A percentile compares a stretch with the other conserved stretches of the same genome.
Evolutionary conservation across 1,139 yeast genomes (phyloP).

Genomic region (Suhomyces wounanorum): DNA sequence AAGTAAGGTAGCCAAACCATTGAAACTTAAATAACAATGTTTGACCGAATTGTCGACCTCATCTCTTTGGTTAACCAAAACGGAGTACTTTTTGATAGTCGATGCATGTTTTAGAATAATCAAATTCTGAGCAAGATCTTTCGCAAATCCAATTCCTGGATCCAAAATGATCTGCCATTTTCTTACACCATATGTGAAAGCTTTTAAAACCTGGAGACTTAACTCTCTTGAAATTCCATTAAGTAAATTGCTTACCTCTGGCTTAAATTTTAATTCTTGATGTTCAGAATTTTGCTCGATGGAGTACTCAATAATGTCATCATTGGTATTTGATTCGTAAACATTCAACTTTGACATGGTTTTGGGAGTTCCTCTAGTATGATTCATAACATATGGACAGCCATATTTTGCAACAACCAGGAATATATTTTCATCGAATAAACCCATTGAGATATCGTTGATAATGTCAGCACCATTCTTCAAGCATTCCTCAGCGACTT

Average conservation of each 20-base stretch:
- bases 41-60: constrained; percentile 18
- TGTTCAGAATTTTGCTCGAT: constrained; percentile 35
- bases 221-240: constrained; percentile 67
- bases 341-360: constrained; percentile 66
- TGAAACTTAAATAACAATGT: constrained; percentile 41
- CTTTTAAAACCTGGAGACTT: constrained; percentile 53
- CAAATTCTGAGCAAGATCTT: constrained; percentile 66
- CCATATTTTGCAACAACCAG: constrained; percentile 64
- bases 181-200: constrained; percentile 62
- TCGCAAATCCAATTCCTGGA: constrained; percentile 97
- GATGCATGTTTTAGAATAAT: constrained; percentile 61
- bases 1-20: constrained; percentile 64
- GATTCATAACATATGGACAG: constrained; percentile 82
- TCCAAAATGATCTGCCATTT: constrained; percentile 93
- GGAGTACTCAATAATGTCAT: constrained; percentile 41
- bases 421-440: constrained; percentile 64
- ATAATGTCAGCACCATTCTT: constrained; percentile 85
- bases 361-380: constrained; percentile 79
- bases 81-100: constrained; percentile 53
- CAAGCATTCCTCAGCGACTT: constrained; percentile 71
- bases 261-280: constrained; percentile 19
- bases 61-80: constrained; percentile 28
- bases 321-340: constrained; percentile 50
- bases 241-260: constrained; percentile 36
- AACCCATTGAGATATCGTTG: constrained; percentile 89